Evolutionary conservation across 306 rosid species (phyloP).

Genomic region (Hippophae gyantsensis): DNA sequence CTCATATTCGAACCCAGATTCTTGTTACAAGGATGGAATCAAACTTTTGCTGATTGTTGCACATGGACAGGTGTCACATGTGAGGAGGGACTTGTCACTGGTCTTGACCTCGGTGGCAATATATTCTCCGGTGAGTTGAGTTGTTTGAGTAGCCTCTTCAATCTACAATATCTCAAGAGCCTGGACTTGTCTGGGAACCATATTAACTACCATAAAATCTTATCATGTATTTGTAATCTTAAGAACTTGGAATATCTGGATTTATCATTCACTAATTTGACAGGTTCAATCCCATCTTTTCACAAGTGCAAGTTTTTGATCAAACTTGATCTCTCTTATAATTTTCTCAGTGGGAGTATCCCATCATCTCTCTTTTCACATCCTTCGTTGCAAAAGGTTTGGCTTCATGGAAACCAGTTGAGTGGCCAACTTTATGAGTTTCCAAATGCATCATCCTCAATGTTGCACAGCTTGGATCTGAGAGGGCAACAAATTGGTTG

Average conservation of each 20-base stretch:
- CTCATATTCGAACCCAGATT: no score
- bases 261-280: no score
- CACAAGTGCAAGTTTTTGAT: no score
- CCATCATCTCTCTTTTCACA: constrained; percentile 13
- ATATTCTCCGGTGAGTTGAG: neutral
- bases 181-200: neutral
- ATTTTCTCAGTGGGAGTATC: constrained; percentile 15
- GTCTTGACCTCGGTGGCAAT: neutral
- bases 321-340: neutral
- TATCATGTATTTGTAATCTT: no score
- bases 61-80: neutral
- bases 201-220: no score
- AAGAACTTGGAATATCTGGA: no score
- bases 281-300: no score
- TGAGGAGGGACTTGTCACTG: neutral
- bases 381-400: constrained; percentile 4
- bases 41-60: neutral
- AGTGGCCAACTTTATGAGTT: constrained; percentile 4
- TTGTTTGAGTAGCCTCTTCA: neutral
- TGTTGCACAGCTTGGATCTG: constrained; percentile 24
- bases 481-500: constrained; percentile 32
- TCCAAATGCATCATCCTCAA: neutral
- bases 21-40: neutral
- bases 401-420: constrained; percentile 6
- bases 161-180: neutral